Base-by-base conservation (phyloP, 2,329 filamentous ascomycete species). In the Nakataea oryzae region DNA sequence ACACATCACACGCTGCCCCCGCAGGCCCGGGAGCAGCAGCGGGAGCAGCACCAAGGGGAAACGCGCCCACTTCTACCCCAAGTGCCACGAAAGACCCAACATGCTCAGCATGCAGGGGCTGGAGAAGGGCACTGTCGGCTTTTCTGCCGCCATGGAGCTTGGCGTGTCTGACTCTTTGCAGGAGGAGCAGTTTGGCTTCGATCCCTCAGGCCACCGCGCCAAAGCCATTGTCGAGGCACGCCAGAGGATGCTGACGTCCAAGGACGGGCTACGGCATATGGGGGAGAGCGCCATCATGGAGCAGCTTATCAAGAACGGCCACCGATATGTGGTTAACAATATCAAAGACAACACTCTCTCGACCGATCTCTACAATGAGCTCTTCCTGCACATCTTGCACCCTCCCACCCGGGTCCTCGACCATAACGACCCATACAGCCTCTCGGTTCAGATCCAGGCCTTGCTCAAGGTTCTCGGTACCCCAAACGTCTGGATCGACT, bases 101-200 rank as follows among this genome's bases (percentile, higher is more conserved):
- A 90, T 90, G 87, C 78, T 90, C 63, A 88, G 85, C 75, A 86
- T 87, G 77, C 85, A 88, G 66, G 88, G 87, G 3, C 73, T 88
- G 34, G 88, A 91, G 70, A 86, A 86, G 70, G 88, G 88, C 55
- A 88, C 86, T 24, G 78, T 89, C 69, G 88, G 88, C 61, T 89
- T 85, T 70, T 81, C 84, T 66, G 85, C 87, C 27, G 88, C 87
- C 9, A 75, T 90, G 47, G 86, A 90, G 70, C 72, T 89, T 47
- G 78, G 81, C 27, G 81, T 86, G 21, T 82, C 86, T 26, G 88
- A 91, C 71, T 80, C 82, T 11, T 77, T 89, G 13, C 79, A 85
- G 64, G 84, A 86, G 65, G 79, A 86, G 66, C 83, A 85, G 70
- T 84, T 79, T 65, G 83, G 83, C 11, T 85, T 86, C 63, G 78